Base-by-base conservation (phyloP, 2,329 filamentous ascomycete species). In the Trichocomaceae sp. region DNA sequence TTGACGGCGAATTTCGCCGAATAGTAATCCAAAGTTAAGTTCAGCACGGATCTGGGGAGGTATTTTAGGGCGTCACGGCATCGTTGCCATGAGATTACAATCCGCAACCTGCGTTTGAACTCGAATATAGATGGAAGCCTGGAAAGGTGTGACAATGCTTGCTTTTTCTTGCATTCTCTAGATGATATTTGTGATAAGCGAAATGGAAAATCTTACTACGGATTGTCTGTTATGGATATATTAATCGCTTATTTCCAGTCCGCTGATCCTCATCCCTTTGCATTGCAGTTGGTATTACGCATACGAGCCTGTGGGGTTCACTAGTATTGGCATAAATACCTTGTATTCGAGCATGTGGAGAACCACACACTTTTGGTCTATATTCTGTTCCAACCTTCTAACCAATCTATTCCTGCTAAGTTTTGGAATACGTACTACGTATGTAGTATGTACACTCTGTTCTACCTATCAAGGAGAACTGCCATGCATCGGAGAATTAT, bases 291-390 rank as follows among this genome's bases (percentile, higher is more conserved):
- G 26, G 26, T 29, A 29, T 45, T 20, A 45, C 50, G 23, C 26
- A 51, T 52, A 52, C 50, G 50, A 52, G 41, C 39, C 20, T 52
- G 50, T 37, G 50, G 50, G 50, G 50, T 26, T 26, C 23, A 10
- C 19, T 17, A 31, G 35, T 45, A 37, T 26, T 15, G 9, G 31
- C 13, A 35, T 33, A 9, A 2, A 33, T 12, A 2, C 23, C 22
- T 44, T n/a, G n/a, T n/a, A n/a, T 17, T 29, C 26, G 50, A 52
- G 41, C 50, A 26, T 46, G 41, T 52, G 50, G 50, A 52, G 44
- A 51, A 39, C 49, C 49, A 51, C 37, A 39, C 37, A 50, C 12
- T 35, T 2, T 13, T 13, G 5, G 31, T 15, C n/a, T 5, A 35
- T 13, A 8, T 13, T 5, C 2, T 35, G 31, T 15, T 35, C 29